These are phyloP conservation scores for Dunaliella sp. DNA, from an alignment of 139 green algal genomes.

Conservation along the genomic window DNA sequence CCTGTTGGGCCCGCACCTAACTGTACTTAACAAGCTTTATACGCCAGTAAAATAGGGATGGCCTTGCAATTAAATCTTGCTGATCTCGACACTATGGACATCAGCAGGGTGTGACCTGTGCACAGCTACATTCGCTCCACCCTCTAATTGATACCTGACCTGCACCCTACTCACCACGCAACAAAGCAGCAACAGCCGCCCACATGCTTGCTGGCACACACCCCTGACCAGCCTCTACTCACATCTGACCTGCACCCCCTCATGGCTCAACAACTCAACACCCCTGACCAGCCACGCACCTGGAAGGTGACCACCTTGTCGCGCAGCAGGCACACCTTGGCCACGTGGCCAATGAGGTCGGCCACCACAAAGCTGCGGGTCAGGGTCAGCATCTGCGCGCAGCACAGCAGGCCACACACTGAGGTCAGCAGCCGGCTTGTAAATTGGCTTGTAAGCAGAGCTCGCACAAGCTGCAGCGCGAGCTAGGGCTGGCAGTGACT, in stretches of 20 bases:
- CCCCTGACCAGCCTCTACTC: conserved; percentile 65
- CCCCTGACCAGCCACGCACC: background rate
- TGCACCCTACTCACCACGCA: conserved; percentile 67
- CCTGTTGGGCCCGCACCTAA: no score
- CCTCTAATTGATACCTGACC: no score
- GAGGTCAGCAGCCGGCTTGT: conserved; percentile 2
- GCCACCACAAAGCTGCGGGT: conserved; percentile 11
- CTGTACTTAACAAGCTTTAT: no score
- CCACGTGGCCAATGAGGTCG: background rate
- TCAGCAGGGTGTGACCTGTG: background rate
- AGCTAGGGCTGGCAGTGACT: no score
- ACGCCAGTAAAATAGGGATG: no score
- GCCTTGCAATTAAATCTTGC: no score
- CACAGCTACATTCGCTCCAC: background rate
- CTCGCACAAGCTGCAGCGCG: no score
- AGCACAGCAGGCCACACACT: conserved; percentile 1
- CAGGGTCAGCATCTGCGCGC: conserved; percentile 11
- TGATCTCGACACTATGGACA: no score
- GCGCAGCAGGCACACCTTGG: conserved; percentile 7
- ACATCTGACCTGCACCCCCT: no score
- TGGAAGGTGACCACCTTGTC: background rate
- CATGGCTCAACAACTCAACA: background rate
- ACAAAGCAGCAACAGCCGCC: conserved; percentile 61
- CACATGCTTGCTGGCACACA: conserved; percentile 57
- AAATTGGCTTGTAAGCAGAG: no score